Conservation (phyloP, 352 stramenopile species). For the Thalassiosira livingstoniorum region DNA sequence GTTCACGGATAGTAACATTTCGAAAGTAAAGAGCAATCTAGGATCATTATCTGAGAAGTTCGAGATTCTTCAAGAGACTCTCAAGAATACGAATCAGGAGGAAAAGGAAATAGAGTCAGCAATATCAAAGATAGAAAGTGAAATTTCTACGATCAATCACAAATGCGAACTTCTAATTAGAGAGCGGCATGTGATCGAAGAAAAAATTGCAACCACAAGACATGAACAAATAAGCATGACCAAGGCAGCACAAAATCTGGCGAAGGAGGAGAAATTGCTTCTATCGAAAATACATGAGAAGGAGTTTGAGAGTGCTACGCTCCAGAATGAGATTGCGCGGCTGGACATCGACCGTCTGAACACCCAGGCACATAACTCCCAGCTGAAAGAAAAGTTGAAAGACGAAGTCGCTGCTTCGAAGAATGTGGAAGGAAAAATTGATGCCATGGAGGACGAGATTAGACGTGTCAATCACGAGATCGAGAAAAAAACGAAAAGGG, state of each 20-base stretch:
- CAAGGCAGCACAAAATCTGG: slow-evolving; percentile 93
- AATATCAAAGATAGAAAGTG: slow-evolving; percentile 40
- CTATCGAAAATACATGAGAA: slow-evolving; percentile 85
- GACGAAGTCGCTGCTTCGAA: slow-evolving; percentile 89
- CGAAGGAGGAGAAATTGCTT: slow-evolving; percentile 63
- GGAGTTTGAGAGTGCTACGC: slow-evolving; percentile 89
- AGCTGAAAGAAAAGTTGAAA: slow-evolving; percentile 89
- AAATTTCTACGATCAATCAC: slow-evolving; percentile 29
- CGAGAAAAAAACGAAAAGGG: slow-evolving; percentile 94
- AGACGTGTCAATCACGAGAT: slow-evolving; percentile 94
- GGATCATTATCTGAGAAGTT: slow-evolving; percentile 69
- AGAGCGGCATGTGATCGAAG: slow-evolving; percentile 40
- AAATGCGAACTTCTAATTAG: slow-evolving; percentile 53
- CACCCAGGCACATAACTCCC: slow-evolving; percentile 89
- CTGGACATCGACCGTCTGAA: slow-evolving; percentile 93
- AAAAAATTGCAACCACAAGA: slow-evolving; percentile 68
- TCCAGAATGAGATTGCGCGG: slow-evolving; percentile 93
- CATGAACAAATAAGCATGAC: slow-evolving; percentile 89
- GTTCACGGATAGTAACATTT: slow-evolving; percentile 73
- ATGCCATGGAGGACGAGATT: slow-evolving; percentile 93
- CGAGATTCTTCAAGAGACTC: slow-evolving; percentile 89
- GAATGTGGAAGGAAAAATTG: slow-evolving; percentile 89
- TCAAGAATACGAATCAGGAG: slow-evolving; percentile 90
- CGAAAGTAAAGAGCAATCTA: slow-evolving; percentile 60
- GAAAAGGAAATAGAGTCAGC: slow-evolving; percentile 51